A percentile compares a stretch with the other conserved stretches of the same genome.
These are phyloP conservation scores for Paracoccidioides brasiliensis DNA, from an alignment of 2,329 filamentous ascomycete species.

Conservation along the genomic window DNA sequence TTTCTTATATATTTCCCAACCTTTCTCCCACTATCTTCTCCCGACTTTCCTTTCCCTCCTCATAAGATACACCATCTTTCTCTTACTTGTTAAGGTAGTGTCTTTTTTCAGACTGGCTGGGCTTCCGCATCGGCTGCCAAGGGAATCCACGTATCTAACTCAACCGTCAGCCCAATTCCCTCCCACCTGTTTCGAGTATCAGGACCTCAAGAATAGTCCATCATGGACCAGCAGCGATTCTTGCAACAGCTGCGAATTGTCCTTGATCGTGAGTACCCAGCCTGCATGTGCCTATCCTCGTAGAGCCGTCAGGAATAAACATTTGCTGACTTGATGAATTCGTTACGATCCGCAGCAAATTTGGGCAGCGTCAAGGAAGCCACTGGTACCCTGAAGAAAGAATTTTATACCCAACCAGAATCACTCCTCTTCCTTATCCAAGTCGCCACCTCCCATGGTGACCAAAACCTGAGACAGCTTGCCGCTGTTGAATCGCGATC, in stretches of 20 bases:
- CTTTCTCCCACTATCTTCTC: not conserved
- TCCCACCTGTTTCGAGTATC: not conserved
- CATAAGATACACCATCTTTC: slow-evolving; percentile 9
- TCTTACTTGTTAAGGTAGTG: slow-evolving; percentile 9
- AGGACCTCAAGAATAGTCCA: slow-evolving; percentile 10
- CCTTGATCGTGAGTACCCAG: slow-evolving; percentile 58
- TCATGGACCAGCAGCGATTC: slow-evolving; percentile 73
- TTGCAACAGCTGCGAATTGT: slow-evolving; percentile 76
- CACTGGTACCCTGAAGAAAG: slow-evolving; percentile 80
- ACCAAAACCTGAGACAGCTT: slow-evolving; percentile 65
- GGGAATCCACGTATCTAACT: not conserved
- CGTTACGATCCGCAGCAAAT: slow-evolving; percentile 48
- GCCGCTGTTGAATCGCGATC: slow-evolving; percentile 82
- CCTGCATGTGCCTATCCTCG: not conserved
- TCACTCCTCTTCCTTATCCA: slow-evolving; percentile 78
- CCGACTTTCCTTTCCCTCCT: slow-evolving; percentile 7
- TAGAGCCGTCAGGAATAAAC: slow-evolving; percentile 2
- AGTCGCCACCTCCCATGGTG: slow-evolving; percentile 66
- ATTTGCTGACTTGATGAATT: slow-evolving; percentile 3
- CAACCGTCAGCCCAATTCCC: not conserved
- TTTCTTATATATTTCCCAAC: slow-evolving; percentile 1
- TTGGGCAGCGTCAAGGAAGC: slow-evolving; percentile 81
- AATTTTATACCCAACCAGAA: slow-evolving; percentile 77
- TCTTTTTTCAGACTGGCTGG: not conserved
- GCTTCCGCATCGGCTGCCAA: not conserved